phyloP scores from a whole-genome alignment of 495 filamentous ascomycete genomes.

The Aspergillus wentii region DNA sequence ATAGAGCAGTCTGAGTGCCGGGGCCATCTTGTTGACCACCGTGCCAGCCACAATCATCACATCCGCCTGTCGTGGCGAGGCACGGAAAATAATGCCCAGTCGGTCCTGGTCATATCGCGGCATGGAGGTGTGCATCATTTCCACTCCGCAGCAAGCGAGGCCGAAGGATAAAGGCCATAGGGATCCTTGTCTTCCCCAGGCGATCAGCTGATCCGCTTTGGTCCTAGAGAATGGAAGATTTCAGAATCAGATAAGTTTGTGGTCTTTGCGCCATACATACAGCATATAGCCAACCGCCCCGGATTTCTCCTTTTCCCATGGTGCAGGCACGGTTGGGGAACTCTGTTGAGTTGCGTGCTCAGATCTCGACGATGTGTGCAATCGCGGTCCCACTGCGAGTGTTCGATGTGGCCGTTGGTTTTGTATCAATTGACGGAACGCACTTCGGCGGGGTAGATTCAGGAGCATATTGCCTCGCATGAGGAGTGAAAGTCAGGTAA shows the following conservation, averaged over 20 bases:
- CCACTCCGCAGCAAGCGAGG: conserved; percentile 86
- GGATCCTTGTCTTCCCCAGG: conserved; percentile 86
- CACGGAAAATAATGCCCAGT: conserved; percentile 90
- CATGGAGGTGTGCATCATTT: conserved; percentile 95
- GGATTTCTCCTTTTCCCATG: conserved; percentile 90
- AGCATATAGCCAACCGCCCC: conserved; percentile 94
- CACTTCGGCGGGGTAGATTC: too few relatives aligned
- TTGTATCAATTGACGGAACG: too few relatives aligned
- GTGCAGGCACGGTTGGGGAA: conserved; percentile 81
- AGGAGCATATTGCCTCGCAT: too few relatives aligned
- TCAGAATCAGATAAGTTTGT: not conserved
- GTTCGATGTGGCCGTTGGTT: too few relatives aligned
- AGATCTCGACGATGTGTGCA: too few relatives aligned
- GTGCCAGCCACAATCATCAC: conserved; percentile 95
- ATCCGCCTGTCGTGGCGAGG: conserved; percentile 85
- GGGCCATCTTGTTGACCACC: conserved; percentile 93
- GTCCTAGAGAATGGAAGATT: conserved; percentile 46
- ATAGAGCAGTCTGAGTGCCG: conserved; percentile 83
- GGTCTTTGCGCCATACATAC: conserved; percentile 57
- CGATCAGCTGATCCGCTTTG: conserved; percentile 74
- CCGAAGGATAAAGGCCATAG: conserved; percentile 94
- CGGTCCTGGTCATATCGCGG: conserved; percentile 93
- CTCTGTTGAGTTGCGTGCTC: too few relatives aligned
- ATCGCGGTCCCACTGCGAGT: too few relatives aligned
- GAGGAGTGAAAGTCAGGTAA: too few relatives aligned